Evolutionary conservation across 169 alveolate genomes (phyloP), one percentile per base, ranked within the genome.

Genomic region (Theileria equi): DNA sequence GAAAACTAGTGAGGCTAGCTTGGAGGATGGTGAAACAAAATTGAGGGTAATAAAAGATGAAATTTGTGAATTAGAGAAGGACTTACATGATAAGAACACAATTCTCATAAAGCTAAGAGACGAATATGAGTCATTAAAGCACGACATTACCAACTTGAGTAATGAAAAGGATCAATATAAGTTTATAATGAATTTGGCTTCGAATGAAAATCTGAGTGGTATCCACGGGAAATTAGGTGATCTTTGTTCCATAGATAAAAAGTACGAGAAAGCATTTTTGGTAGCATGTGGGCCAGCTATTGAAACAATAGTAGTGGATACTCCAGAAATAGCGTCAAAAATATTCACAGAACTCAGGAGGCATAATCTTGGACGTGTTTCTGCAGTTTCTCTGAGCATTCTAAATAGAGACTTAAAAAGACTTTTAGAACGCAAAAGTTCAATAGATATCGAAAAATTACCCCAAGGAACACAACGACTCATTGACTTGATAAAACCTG

Each of bases 151-250:
- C 23, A 72, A 71, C 0, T 38, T 61, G 23, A 43, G 77, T 4
- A 80, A 79, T 31, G 76, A 52, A 23, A 74, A 59, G 5, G 71
- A 53, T 13, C 88, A 53, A 23, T 64, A 85, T 52, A 35, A 62
- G 31, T 77, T 67, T 40, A 71, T 85, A 2, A 81, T 68, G 62
- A 68, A 74, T 40, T 52, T 85, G 40, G 73, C 66, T 19, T 66
- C 36, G 23, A 52, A 63, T 1, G 83, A 80, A 10, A 82, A 57
- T 35, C 36, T 82, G 40, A 74, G 70, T 28, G 94, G 97, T 26
- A 82, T 95, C 16, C 82, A 82, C 61, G 98, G 98, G 0, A 67
- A 95, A 35, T 80, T 95, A n/a, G 96, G 97, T 0, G 98, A 95
- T 76, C 84, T 95, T 52, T 97, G 96, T 8, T 66, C 80, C 21